These are phyloP conservation scores for Aegle marmelos DNA, from an alignment of 345 rosid species.

Conservation along the genomic window DNA sequence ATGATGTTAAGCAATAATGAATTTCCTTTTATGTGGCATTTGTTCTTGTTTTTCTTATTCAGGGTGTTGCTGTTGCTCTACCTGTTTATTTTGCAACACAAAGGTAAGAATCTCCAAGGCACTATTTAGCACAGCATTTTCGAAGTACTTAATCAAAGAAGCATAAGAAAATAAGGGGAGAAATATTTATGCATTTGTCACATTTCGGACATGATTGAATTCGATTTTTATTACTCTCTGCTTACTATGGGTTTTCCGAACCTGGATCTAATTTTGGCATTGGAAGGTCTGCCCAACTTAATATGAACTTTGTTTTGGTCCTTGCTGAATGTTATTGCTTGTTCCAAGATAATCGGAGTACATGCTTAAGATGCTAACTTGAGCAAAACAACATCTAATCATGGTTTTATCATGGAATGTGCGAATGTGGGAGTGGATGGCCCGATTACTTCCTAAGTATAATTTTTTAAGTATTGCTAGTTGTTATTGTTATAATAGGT, in stretches of 20 bases:
- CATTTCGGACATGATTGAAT: neutral
- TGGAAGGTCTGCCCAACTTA: neutral
- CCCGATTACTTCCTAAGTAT: neutral
- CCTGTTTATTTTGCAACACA: constrained; percentile 96
- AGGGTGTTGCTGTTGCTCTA: constrained; percentile 99
- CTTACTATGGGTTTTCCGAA: neutral
- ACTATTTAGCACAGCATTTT: constrained; percentile 7
- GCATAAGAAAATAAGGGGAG: neutral
- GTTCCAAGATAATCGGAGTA: neutral
- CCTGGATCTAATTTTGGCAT: neutral
- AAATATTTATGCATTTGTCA: neutral
- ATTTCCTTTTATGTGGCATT: constrained; percentile 7
- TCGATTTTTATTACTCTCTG: neutral
- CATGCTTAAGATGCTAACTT: neutral
- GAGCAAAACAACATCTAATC: neutral
- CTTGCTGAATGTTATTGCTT: neutral
- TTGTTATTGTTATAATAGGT: neutral
- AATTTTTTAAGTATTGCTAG: neutral
- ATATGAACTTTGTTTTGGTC: neutral
- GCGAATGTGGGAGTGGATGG: neutral
- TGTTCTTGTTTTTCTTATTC: constrained; percentile 15
- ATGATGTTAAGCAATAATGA: neutral
- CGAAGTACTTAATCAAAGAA: neutral
- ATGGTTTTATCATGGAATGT: neutral
- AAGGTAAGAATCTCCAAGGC: constrained; percentile 52